Base-by-base conservation (phyloP, 1,284 basidiomycete species). In the Marasmius oreades region DNA sequence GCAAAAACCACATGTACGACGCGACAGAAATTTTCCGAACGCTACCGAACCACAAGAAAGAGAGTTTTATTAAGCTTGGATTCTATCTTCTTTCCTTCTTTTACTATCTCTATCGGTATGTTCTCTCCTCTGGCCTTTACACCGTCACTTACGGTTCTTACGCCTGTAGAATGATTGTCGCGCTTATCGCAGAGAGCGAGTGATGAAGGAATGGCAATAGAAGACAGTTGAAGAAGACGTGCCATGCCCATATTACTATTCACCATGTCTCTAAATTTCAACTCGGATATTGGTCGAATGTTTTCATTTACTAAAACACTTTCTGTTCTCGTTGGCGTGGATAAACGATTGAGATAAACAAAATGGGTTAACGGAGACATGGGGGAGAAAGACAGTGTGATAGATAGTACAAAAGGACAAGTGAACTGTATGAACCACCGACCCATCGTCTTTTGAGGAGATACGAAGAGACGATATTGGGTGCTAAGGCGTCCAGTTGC, bases 11-110 rank as follows among this genome's bases (percentile, higher is more conserved):
- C 76, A 96, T 98, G 92, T 96, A 98, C 70, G 96, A 99, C 72
- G 96, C 96, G 53, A 99, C 97, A 31, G 97, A 99, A 74, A 99
- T 99, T 66, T 99, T 99, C 83, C 84, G 97, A 63, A 96, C 96
- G 60, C 76, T 99, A 47, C 86, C 90, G 16, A 86, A 82, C 42
- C 97, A 98, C 76, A 99, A 99, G 79, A 98, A 95, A 71, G 95
- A 97, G 76, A 89, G 89, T 67, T 98, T 99, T 70, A 82, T 96
- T 74, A 98, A 97, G 77, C 88, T 98, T 59, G 95, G 92, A 20
- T 95, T 96, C 74, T 97, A 95, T 73, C 84, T 96, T 56, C 78
- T 96, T 60, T 93, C 89, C 50, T 96, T 96, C 82, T 96, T 96
- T 83, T 97, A 95, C 77, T 97, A 96, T 70, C 86, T 97, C 66